Evolutionary conservation across 2,329 filamentous ascomycete genomes (phyloP).

Genomic region (Trichoderma lentiforme): DNA sequence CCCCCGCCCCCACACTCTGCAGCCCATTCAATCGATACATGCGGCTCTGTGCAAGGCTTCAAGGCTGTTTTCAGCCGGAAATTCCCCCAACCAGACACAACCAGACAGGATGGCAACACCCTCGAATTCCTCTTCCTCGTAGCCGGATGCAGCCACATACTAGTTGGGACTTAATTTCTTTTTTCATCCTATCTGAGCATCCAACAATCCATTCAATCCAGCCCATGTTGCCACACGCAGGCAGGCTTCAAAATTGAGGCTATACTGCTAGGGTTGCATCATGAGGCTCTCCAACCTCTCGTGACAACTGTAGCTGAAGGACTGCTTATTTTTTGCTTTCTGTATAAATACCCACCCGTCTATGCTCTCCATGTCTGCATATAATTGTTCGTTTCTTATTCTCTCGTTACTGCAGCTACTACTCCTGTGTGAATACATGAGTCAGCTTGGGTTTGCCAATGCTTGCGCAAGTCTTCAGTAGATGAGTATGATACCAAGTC

Average conservation of each 20-base stretch:
- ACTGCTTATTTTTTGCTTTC: background rate
- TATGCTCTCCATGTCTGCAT: background rate
- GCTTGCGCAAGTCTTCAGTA: background rate
- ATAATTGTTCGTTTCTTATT: background rate
- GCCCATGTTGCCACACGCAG: background rate
- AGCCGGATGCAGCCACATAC: background rate
- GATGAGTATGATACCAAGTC: background rate
- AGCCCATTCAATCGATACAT: background rate
- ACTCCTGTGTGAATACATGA: background rate
- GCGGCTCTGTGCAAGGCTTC: background rate
- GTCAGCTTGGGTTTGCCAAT: background rate
- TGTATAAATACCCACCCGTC: background rate
- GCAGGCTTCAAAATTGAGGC: background rate
- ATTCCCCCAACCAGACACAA: background rate
- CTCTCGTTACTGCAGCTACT: background rate
- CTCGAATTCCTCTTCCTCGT: background rate
- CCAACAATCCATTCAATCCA: background rate
- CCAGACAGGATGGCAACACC: background rate
- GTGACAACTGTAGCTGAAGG: background rate
- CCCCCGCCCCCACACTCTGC: background rate
- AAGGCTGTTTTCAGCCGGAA: background rate
- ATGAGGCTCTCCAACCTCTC: background rate
- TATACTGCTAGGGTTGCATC: background rate
- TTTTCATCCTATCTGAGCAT: background rate
- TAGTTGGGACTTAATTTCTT: background rate